Percentiles rank a stretch among this genome's conserved stretches.
Conservation (phyloP, 805 yeast species). For the Lipomyces orientalis region DNA sequence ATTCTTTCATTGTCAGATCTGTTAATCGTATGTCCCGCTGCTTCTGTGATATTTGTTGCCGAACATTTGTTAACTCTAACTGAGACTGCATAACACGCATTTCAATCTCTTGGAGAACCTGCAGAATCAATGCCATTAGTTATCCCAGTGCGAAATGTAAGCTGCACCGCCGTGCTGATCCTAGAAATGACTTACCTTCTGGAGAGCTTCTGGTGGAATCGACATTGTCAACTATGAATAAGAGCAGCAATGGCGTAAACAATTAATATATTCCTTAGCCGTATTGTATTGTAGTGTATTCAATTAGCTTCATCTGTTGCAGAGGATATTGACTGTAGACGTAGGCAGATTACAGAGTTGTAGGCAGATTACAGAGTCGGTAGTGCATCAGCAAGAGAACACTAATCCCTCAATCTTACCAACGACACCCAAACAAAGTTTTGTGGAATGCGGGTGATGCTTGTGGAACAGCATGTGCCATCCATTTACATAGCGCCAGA, state of each 20-base stretch:
- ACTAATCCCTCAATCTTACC: too few relatives aligned
- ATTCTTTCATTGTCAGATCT: conserved; percentile 32
- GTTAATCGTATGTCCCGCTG: conserved; percentile 29
- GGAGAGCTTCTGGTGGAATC: conserved; percentile 37
- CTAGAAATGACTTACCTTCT: conserved; percentile 22
- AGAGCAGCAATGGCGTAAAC: not conserved
- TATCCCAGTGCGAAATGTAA: not conserved
- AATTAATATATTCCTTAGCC: not conserved
- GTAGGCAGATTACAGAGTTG: too few relatives aligned
- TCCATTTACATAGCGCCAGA: not conserved
- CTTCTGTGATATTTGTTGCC: conserved; percentile 31
- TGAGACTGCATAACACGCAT: conserved; percentile 31
- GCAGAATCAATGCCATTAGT: not conserved
- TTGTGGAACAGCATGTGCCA: not conserved
- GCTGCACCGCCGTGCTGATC: not conserved
- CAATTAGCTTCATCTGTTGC: not conserved
- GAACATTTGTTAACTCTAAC: conserved; percentile 30
- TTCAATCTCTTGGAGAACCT: conserved; percentile 37
- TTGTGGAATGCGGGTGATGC: too few relatives aligned
- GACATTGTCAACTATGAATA: conserved; percentile 24
- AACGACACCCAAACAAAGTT: too few relatives aligned
- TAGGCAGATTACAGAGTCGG: too few relatives aligned
- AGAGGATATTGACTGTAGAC: not conserved
- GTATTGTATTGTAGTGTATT: not conserved
- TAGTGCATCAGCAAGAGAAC: too few relatives aligned